Base-by-base conservation (phyloP, 2,329 filamentous ascomycete genomes). In the Shiraia sp. region DNA sequence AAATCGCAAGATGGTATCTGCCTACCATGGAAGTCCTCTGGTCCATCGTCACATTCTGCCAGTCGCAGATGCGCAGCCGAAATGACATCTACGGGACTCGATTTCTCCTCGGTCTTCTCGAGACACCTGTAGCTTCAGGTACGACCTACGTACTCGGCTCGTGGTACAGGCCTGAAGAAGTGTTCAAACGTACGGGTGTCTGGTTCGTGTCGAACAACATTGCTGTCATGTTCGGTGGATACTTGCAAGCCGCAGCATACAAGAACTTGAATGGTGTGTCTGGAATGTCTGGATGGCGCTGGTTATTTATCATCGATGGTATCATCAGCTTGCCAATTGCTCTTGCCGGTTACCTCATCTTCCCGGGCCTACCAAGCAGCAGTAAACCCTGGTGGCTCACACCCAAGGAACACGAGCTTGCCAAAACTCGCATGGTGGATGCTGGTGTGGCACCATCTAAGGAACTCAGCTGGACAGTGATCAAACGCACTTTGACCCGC, bases 251-350 rank as follows among this genome's bases (percentile, higher is more conserved):
- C 1, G 78, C 75, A 0, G 75, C 75, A 0, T 79, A 80, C 55
- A 75, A 73, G 14, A 75, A 75, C 19, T 67, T 82, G 0, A 76
- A 77, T 13, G 78, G 78, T 0, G 57, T 74, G 0, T 59, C 59
- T 9, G 79, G 78, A 0, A 72, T 75, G 55, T 64, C 72, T 0
- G 79, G 78, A 0, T 80, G 76, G 76, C 44, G 65, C 17, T 69
- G 65, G 79, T 67, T 82, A 0, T 83, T 83, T 41, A 76, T 83
- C 27, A 77, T 82, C 29, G 79, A 82, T 51, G 77, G 76, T 0
- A 66, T 80, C 27, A 80, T 82, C 49, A 79, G 76, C 2, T 68
- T 82, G 3, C 79, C 79, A 0, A 75, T 82, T 10, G 77, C 77
- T 2, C 41, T 82, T 1, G 72, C 77, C 4, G 79, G 79, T 0